Evolutionary conservation across 768 basidiomycete species (phyloP).

Genomic region (Tulasnella calospora): DNA sequence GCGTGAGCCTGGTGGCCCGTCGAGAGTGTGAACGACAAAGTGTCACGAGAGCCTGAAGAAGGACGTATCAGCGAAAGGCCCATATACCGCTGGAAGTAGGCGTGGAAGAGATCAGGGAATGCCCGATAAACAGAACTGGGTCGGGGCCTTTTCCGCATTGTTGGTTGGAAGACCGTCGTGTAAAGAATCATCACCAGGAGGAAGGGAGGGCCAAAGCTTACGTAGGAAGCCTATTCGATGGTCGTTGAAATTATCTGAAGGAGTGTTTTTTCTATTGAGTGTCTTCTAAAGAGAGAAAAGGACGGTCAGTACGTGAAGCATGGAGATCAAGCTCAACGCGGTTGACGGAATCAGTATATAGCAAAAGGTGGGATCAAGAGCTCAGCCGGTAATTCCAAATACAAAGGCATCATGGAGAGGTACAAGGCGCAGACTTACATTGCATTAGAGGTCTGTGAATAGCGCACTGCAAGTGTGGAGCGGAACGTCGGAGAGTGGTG

Average conservation of each 20-base stretch:
- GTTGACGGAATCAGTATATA: neutral
- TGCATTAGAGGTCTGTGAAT: no score
- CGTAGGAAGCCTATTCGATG: neutral
- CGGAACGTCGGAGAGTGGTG: no score
- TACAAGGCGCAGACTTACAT: no score
- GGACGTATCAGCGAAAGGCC: neutral
- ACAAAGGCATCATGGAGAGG: no score
- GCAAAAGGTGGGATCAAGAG: neutral
- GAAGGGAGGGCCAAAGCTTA: neutral
- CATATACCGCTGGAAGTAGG: neutral
- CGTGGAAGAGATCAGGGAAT: neutral
- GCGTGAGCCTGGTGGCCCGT: neutral
- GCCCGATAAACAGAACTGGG: slow-evolving; percentile 3
- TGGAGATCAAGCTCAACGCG: no score
- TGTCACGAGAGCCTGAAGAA: neutral
- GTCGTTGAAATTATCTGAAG: no score
- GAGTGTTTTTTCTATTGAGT: no score
- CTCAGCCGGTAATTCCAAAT: no score
- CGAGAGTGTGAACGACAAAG: neutral
- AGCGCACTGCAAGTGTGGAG: no score
- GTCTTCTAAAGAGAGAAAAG: no score
- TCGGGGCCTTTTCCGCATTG: slow-evolving; percentile 5
- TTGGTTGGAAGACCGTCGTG: slow-evolving; percentile 5
- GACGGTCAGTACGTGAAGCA: no score
- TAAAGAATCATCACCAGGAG: neutral